Evolutionary conservation across 2,329 filamentous ascomycete species (phyloP), one percentile per base, ranked within the genome.

Genomic region (Pyrenochaeta sp.): DNA sequence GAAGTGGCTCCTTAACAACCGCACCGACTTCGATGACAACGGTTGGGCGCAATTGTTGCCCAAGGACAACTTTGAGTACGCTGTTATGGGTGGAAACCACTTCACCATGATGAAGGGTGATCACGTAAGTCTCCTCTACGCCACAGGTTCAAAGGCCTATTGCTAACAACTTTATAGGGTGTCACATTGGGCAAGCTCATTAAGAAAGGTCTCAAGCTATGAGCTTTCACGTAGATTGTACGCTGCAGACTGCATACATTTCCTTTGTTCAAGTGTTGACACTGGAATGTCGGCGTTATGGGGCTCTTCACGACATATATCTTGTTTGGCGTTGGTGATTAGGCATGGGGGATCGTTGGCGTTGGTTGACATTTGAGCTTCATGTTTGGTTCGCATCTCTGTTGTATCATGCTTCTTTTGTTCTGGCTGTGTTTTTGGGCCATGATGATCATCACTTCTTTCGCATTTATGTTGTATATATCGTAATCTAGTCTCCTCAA

Each of bases 51-150:
- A 90, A 74, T 87, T 88, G 42, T 78, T 91, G 39, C 86, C 87
- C 51, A 71, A 79, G 49, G 78, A 83, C 52, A 89, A 87, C 76
- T 88, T 91, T 78, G 81, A 81, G 48, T 88, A 85, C 63, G 83
- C 83, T 53, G 86, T 89, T 69, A 90, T 91, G 86, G 86, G 85
- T 15, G 90, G 88, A 2, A 90, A 91, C 69, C 89, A 91, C 78
- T 91, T 92, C 78, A 87, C 84, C 22, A 91, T 91, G 89, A 91
- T 92, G 88, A 87, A 89, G 74, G 87, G 86, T 60, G 77, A 79
- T 50, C 72, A 78, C 61, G 82, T 82, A 77, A 79, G 79, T 75
- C 46, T 4, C 2, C 15, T 34, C 28, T 27, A 7, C 42, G 19
- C 27, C 7, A n/a, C 9, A 27, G 3, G 34, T 32, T 9, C 25